Conservation (phyloP, 129 eudicot genomes). For the Daucus carota region DNA sequence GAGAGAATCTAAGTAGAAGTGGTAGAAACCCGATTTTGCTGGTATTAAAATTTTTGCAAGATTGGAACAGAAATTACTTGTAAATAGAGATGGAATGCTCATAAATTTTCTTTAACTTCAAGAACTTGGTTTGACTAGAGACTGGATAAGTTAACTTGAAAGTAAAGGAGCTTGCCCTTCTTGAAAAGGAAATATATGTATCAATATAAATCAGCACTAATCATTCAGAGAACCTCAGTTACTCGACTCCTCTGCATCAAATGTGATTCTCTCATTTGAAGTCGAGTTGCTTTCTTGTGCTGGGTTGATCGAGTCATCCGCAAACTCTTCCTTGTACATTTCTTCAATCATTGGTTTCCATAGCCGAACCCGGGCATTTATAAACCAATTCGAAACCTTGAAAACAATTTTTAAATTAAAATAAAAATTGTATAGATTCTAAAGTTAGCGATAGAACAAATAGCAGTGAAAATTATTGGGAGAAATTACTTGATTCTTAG, state of each 20-base stretch:
- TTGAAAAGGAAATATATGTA: background rate
- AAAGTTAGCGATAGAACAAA: background rate
- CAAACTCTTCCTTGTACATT: slow-evolving; percentile 91
- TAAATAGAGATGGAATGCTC: background rate
- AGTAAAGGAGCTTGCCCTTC: background rate
- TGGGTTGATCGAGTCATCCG: slow-evolving; percentile 25
- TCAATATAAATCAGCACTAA: background rate
- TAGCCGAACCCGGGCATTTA: slow-evolving; percentile 81
- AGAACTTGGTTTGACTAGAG: background rate
- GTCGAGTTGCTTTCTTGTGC: slow-evolving; percentile 19
- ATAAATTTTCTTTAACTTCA: background rate
- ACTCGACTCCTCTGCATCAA: slow-evolving; percentile 29
- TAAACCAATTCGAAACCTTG: slow-evolving; percentile 87
- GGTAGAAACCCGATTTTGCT: background rate
- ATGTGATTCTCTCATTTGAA: slow-evolving; percentile 24
- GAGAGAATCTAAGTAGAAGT: background rate
- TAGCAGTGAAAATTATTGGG: background rate
- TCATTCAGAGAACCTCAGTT: background rate
- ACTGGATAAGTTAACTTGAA: background rate
- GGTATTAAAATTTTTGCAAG: background rate
- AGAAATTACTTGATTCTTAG: slow-evolving; percentile 72
- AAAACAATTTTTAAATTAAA: background rate
- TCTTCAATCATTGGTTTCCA: slow-evolving; percentile 98
- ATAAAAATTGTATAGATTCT: background rate
- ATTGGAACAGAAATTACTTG: background rate